Evolutionary conservation across 176 grass and related monocot genomes (phyloP).

Genomic region (Oryza punctata): DNA sequence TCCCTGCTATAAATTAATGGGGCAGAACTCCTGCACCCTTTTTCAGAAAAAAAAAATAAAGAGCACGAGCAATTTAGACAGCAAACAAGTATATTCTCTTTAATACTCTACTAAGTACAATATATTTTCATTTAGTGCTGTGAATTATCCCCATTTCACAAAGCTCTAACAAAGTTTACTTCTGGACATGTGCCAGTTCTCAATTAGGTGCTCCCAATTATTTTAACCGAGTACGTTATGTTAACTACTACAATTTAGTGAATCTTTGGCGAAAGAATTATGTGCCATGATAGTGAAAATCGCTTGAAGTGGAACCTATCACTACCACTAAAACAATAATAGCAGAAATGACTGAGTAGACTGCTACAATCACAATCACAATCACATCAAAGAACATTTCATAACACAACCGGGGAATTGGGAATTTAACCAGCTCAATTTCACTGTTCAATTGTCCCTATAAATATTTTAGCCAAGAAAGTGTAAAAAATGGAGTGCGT

Average conservation of each 20-base stretch:
- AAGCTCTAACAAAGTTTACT: slow-evolving; percentile 24
- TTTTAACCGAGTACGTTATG: neutral
- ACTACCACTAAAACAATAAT: neutral
- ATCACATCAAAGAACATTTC: slow-evolving; percentile 15
- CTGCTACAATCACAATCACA: neutral
- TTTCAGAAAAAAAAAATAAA: neutral
- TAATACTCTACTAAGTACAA: neutral
- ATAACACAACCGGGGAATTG: neutral
- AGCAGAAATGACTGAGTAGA: neutral
- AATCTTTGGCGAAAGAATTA: neutral
- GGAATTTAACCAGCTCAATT: neutral
- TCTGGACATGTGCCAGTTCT: neutral
- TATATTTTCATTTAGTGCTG: neutral
- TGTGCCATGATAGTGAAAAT: slow-evolving; percentile 1
- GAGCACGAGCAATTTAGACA: slow-evolving; percentile 19
- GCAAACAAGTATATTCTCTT: slow-evolving; percentile 11
- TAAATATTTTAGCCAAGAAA: neutral
- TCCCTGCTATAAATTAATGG: neutral
- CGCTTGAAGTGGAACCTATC: neutral
- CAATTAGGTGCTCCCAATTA: slow-evolving; percentile 10
- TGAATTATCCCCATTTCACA: neutral
- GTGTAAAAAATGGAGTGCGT: slow-evolving; percentile 1
- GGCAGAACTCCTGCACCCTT: neutral
- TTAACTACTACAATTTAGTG: slow-evolving; percentile 5
- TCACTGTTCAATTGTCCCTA: neutral